phyloP scores from a whole-genome alignment of 176 grass and related monocot genomes.

The Miscanthus lutarioriparius region DNA sequence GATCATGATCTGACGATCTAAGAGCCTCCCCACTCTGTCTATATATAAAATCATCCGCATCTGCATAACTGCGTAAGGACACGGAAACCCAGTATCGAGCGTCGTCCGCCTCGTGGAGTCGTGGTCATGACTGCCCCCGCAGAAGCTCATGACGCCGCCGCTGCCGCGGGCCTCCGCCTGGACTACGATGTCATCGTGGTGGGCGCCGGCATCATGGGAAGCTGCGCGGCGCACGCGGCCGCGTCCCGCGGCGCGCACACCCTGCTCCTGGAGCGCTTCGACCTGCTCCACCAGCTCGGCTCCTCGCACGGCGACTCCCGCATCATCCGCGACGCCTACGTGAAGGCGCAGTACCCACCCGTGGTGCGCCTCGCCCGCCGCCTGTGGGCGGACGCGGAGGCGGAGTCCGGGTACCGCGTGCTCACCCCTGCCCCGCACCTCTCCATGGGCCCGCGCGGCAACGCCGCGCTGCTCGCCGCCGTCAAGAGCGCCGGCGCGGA shows the following conservation, averaged over 20 bases:
- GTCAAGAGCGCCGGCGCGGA: slow-evolving; percentile 19
- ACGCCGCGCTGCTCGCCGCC: slow-evolving; percentile 4
- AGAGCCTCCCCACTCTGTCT: too few species aligned
- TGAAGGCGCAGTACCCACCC: slow-evolving; percentile 65
- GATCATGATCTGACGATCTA: too few species aligned
- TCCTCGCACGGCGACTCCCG: slow-evolving; percentile 52
- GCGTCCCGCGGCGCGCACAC: slow-evolving; percentile 38
- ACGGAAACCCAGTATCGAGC: background rate
- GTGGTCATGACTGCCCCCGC: background rate
- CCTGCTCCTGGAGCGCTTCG: slow-evolving; percentile 71
- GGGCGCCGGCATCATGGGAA: slow-evolving; percentile 87
- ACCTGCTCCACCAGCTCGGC: slow-evolving; percentile 54
- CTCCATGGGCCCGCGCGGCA: slow-evolving; percentile 40
- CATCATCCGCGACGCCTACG: slow-evolving; percentile 49
- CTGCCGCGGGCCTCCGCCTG: too few species aligned
- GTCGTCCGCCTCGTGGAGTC: background rate
- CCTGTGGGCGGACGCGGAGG: slow-evolving; percentile 60
- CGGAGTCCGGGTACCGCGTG: slow-evolving; percentile 63
- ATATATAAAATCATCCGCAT: too few species aligned
- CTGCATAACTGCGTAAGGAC: too few species aligned
- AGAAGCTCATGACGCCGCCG: background rate
- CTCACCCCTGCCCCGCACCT: slow-evolving; percentile 66
- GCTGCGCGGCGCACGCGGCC: slow-evolving; percentile 73
- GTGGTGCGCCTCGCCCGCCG: slow-evolving; percentile 56
- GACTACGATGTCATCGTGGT: slow-evolving; percentile 69